Percentiles rank a stretch among this genome's conserved stretches.
phyloP scores from a whole-genome alignment of 2,329 filamentous ascomycete genomes.

The Berkeleyomyces rouxiae region DNA sequence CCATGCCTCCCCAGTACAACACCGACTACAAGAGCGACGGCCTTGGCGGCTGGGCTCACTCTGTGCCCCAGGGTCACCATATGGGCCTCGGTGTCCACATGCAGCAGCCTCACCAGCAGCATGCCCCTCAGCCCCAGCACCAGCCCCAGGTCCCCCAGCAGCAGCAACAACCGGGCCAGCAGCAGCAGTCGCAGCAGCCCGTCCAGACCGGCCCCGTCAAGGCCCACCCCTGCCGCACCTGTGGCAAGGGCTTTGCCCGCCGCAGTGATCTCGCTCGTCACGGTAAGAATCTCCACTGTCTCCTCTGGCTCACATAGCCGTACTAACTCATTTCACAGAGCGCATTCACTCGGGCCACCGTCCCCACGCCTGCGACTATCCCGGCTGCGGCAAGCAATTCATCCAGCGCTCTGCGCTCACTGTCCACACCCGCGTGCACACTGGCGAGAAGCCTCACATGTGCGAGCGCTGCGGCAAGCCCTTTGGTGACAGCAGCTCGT shows the following conservation, averaged over 20 bases:
- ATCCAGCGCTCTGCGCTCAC: conserved; percentile 93
- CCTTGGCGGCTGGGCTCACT: conserved; percentile 10
- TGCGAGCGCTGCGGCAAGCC: conserved; percentile 96
- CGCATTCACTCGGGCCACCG: conserved; percentile 85
- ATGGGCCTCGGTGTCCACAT: conserved; percentile 21
- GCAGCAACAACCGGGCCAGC: conserved; percentile 15
- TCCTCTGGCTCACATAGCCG: background rate
- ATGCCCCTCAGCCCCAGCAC: conserved; percentile 20
- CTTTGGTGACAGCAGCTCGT: conserved; percentile 88
- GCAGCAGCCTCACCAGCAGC: conserved; percentile 20
- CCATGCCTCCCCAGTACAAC: conserved; percentile 12
- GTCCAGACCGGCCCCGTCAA: conserved; percentile 29
- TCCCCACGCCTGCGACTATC: conserved; percentile 82
- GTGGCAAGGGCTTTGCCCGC: conserved; percentile 79
- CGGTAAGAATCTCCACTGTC: conserved; percentile 39
- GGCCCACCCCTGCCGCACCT: conserved; percentile 78
- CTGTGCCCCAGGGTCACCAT: conserved; percentile 2
- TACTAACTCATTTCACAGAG: conserved; percentile 41
- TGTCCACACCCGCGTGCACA: conserved; percentile 88
- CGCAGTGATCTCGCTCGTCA: conserved; percentile 88
- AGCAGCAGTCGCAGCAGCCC: conserved; percentile 19
- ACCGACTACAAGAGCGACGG: conserved; percentile 13
- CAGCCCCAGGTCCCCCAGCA: conserved; percentile 15
- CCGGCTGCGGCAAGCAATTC: conserved; percentile 84
- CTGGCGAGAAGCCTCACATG: conserved; percentile 95